phyloP scores from a whole-genome alignment of 805 yeast genomes.

The Ogataea chonburiensis region DNA sequence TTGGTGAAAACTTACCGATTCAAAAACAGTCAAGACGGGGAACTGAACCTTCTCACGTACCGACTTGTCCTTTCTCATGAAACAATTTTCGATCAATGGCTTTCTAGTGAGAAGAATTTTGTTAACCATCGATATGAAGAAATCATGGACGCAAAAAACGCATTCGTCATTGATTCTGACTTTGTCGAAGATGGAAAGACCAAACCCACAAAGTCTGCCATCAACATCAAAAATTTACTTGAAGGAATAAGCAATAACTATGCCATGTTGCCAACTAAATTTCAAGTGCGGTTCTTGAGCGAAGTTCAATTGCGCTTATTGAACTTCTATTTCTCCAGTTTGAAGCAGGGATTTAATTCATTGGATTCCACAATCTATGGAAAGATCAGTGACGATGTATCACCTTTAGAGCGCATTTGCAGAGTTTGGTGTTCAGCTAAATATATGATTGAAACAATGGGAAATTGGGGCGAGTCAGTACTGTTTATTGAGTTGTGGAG shows the following conservation, averaged over 20 bases:
- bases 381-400: constrained; percentile 21
- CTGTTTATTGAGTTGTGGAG: constrained; percentile 44
- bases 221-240: constrained; percentile 53
- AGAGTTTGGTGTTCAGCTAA: constrained; percentile 39
- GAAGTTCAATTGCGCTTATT: constrained; percentile 58
- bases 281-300: constrained; percentile 54
- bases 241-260: constrained; percentile 57
- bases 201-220: constrained; percentile 64
- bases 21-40: constrained; percentile 35
- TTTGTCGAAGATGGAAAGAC: constrained; percentile 41
- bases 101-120: constrained; percentile 49
- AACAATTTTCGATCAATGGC: constrained; percentile 45
- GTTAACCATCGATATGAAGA: constrained; percentile 53
- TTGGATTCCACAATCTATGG: constrained; percentile 40
- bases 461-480: constrained; percentile 42
- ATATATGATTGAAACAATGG: constrained; percentile 39
- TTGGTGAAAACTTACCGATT: constrained; percentile 40
- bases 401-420: constrained; percentile 39
- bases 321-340: constrained; percentile 47
- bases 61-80: constrained; percentile 30
- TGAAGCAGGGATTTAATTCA: constrained; percentile 42
- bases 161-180: constrained; percentile 61
- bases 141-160: constrained; percentile 45
- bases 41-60: constrained; percentile 27
- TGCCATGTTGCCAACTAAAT: constrained; percentile 48